A percentile compares a stretch with the other conserved stretches of the same genome.
phyloP scores from a whole-genome alignment of 257 asterid genomes.

The Solanum chmielewskii region DNA sequence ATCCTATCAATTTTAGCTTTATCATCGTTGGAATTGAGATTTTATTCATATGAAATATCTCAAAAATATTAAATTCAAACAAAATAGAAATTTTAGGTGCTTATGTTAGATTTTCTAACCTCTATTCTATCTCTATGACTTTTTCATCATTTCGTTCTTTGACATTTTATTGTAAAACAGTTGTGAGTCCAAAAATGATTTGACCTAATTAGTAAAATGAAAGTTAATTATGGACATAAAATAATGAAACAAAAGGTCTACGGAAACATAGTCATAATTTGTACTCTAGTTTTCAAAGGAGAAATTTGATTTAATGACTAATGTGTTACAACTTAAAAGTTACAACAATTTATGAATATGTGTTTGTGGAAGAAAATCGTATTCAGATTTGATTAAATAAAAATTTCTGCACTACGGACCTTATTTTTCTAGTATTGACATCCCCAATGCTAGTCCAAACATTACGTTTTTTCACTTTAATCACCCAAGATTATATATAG shows the following conservation, averaged over 20 bases:
- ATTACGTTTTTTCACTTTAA: too few species aligned
- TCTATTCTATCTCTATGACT: not conserved
- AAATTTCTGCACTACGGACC: not conserved
- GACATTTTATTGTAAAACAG: not conserved
- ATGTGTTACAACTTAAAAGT: not conserved
- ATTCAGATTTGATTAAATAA: not conserved
- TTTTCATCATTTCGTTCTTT: not conserved
- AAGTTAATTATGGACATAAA: not conserved
- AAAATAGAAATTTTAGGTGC: not conserved
- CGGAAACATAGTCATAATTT: too few species aligned
- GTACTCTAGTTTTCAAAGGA: not conserved
- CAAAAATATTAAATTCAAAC: not conserved
- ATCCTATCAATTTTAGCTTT: not conserved
- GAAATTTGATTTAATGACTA: not conserved
- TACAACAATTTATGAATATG: not conserved
- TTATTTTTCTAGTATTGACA: too few species aligned
- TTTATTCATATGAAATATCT: not conserved
- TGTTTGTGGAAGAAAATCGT: too few species aligned
- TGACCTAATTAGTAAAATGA: not conserved
- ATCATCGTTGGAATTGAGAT: not conserved
- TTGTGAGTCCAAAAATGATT: not conserved
- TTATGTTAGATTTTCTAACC: not conserved
- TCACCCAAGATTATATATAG: accelerated
- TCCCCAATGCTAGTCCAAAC: too few species aligned
- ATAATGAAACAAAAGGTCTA: not conserved